phyloP scores from a whole-genome alignment of 75 land plant species.

The Chamaecyparis obtusa region DNA sequence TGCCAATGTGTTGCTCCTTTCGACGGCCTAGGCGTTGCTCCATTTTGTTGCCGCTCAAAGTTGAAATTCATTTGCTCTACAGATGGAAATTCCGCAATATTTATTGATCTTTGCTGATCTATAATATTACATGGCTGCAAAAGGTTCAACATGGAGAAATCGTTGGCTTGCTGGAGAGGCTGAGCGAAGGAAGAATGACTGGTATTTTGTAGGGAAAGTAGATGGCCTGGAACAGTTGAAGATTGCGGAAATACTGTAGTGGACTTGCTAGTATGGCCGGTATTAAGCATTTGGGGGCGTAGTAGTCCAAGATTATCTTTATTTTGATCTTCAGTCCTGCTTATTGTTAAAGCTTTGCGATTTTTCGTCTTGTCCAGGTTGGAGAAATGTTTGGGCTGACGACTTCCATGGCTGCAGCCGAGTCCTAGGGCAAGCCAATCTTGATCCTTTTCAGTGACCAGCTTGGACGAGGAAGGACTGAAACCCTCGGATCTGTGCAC shows the following conservation, averaged over 20 bases:
- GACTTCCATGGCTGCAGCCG: background rate
- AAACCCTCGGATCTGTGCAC: background rate
- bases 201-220: background rate
- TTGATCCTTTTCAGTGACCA: background rate
- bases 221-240: background rate
- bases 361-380: background rate
- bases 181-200: background rate
- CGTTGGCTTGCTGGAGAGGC: background rate
- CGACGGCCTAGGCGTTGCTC: background rate
- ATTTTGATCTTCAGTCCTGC: background rate
- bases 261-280: background rate
- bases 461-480: background rate
- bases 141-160: background rate
- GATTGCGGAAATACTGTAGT: background rate
- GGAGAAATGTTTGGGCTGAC: background rate
- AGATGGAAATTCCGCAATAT: background rate
- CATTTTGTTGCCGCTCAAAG: background rate
- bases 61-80: background rate
- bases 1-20: background rate
- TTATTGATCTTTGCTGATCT: background rate
- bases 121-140: background rate
- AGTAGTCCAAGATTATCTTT: background rate
- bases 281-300: background rate
- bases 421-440: conserved; percentile 8
- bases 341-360: background rate